phyloP scores from a whole-genome alignment of 441 rosid genomes.

The Eruca vesicaria region DNA sequence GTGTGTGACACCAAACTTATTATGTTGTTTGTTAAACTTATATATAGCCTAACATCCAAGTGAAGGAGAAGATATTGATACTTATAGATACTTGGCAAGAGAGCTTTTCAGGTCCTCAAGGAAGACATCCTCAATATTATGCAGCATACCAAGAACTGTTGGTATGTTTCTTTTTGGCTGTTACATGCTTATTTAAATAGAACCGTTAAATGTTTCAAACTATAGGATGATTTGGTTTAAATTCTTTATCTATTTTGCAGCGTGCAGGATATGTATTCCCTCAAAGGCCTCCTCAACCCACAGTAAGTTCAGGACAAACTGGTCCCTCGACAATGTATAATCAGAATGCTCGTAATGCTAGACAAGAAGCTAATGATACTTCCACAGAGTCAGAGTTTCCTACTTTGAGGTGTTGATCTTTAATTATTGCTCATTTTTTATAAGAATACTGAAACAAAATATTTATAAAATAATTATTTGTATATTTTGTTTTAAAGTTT shows the following conservation, averaged over 20 bases:
- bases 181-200: neutral
- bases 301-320: constrained; percentile 70
- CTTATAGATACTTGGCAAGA: constrained; percentile 98
- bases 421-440: neutral
- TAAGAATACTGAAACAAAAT: neutral
- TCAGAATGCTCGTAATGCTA: constrained; percentile 51
- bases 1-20: constrained; percentile 11
- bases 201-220: neutral
- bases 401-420: constrained; percentile 63
- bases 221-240: neutral
- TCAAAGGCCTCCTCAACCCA: constrained; percentile 71
- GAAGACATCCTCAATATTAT: constrained; percentile 95
- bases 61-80: constrained; percentile 90
- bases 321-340: constrained; percentile 69
- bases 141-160: constrained; percentile 91
- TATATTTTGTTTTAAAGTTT: constrained; percentile 47
- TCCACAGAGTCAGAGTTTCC: constrained; percentile 86
- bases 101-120: constrained; percentile 87
- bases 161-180: constrained; percentile 48
- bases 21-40: constrained; percentile 17
- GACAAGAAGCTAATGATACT: constrained; percentile 57
- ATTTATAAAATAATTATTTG: neutral
- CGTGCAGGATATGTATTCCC: constrained; percentile 96
- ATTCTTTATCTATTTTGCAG: constrained; percentile 45
- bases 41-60: constrained; percentile 85